phyloP scores from a whole-genome alignment of 2,329 filamentous ascomycete genomes.

The Sarocladiaceae sp. region DNA sequence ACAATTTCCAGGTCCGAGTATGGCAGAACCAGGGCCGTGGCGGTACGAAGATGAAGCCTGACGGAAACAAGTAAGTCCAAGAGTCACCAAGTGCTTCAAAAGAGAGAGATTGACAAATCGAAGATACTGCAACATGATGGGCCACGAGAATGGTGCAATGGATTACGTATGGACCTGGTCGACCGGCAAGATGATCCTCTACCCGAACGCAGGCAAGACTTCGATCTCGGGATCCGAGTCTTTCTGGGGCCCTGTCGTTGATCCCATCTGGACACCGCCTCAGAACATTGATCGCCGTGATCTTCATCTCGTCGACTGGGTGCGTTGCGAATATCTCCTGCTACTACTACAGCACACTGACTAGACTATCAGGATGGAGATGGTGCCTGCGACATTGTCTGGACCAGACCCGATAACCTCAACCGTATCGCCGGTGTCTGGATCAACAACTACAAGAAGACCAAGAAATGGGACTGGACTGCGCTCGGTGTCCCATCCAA shows the following conservation, averaged over 20 bases:
- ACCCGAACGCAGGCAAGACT: slow-evolving; percentile 9
- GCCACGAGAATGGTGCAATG: slow-evolving; percentile 12
- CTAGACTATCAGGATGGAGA: slow-evolving; percentile 19
- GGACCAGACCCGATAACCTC: slow-evolving; percentile 19
- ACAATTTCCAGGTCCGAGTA: background rate
- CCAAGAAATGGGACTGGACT: background rate
- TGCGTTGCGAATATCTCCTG: slow-evolving; percentile 32
- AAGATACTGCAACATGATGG: slow-evolving; percentile 13
- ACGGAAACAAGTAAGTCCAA: slow-evolving; percentile 6
- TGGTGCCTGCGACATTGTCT: no score
- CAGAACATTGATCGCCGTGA: slow-evolving; percentile 18
- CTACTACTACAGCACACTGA: slow-evolving; percentile 24
- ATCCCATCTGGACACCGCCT: background rate
- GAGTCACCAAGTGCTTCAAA: background rate
- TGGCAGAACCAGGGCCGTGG: slow-evolving; percentile 15
- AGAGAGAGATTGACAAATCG: background rate
- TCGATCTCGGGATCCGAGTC: background rate
- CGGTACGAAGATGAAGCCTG: slow-evolving; percentile 11
- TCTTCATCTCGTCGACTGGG: slow-evolving; percentile 29
- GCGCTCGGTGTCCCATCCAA: background rate
- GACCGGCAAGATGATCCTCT: slow-evolving; percentile 10
- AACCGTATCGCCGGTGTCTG: background rate
- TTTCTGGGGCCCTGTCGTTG: slow-evolving; percentile 1
- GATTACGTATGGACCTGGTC: slow-evolving; percentile 17
- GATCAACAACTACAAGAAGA: background rate